phyloP scores from a whole-genome alignment of 1,139 yeast genomes.

The Kodamaea arcana region DNA sequence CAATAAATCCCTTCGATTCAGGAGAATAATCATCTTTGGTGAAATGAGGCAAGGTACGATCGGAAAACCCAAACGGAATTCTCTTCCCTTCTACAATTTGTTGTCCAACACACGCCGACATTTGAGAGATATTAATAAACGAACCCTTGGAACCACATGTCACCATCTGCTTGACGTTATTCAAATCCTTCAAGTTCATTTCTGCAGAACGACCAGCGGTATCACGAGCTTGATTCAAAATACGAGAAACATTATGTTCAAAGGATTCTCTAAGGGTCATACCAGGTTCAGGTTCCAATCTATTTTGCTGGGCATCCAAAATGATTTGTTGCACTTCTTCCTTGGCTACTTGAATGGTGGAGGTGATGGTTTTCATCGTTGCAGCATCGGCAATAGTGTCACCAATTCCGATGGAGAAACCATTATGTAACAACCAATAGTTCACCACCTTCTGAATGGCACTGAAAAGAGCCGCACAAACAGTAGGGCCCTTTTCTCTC shows the following conservation, averaged over 20 bases:
- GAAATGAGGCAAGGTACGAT: constrained; percentile 95
- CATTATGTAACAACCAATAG: constrained; percentile 93
- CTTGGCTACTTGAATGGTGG: constrained; percentile 90
- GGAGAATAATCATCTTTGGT: constrained; percentile 98
- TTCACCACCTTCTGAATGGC: constrained; percentile 93
- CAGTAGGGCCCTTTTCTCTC: constrained; percentile 93
- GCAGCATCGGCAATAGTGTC: constrained; percentile 98
- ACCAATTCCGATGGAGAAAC: constrained; percentile 98
- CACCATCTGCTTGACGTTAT: constrained; percentile 98
- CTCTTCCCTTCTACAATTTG: constrained; percentile 99
- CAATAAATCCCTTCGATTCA: constrained; percentile 96
- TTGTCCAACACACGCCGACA: constrained; percentile 99
- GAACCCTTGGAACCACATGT: constrained; percentile 99
- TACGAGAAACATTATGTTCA: constrained; percentile 94
- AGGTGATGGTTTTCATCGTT: constrained; percentile 90
- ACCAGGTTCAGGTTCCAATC: constrained; percentile 94
- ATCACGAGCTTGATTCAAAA: constrained; percentile 97
- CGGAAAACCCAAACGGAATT: constrained; percentile 95
- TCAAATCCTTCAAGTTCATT: constrained; percentile 86
- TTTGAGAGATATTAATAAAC: constrained; percentile 95
- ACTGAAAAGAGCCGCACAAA: constrained; percentile 88
- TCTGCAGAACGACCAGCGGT: constrained; percentile 99
- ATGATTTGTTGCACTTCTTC: constrained; percentile 90
- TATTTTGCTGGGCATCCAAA: constrained; percentile 83
- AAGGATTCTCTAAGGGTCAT: constrained; percentile 98